Conservation (phyloP, 257 asterid genomes). For the Fraxinus americana region DNA sequence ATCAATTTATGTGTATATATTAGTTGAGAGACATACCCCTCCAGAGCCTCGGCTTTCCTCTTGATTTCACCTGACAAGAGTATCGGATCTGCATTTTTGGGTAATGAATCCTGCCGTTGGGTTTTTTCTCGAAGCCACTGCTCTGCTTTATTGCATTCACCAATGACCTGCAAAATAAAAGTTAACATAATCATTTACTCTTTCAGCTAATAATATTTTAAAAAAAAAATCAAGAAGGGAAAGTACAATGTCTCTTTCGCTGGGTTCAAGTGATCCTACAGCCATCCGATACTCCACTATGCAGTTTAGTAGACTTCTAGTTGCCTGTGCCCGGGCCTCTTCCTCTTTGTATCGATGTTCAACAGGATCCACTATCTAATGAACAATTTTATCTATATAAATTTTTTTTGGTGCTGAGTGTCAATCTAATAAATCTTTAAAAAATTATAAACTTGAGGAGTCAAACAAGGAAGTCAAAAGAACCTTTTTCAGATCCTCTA, state of each 20-base stretch:
- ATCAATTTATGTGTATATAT: slow-evolving; percentile 15
- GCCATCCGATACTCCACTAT: slow-evolving; percentile 64
- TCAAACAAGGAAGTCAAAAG: slow-evolving; percentile 3
- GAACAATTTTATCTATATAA: slow-evolving; percentile 7
- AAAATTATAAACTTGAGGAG: slow-evolving; percentile 10
- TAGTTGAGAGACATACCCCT: slow-evolving; percentile 56
- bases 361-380: slow-evolving; percentile 83
- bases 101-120: slow-evolving; percentile 76
- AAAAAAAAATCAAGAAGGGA: no score
- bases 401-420: neutral
- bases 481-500: slow-evolving; percentile 81
- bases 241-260: slow-evolving; percentile 38
- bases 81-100: slow-evolving; percentile 79
- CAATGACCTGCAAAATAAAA: slow-evolving; percentile 56
- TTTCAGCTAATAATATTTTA: neutral
- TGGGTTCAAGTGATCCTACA: slow-evolving; percentile 60
- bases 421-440: neutral
- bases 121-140: slow-evolving; percentile 78
- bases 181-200: slow-evolving; percentile 12
- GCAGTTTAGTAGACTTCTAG: slow-evolving; percentile 55
- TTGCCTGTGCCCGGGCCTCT: slow-evolving; percentile 71
- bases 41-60: slow-evolving; percentile 62
- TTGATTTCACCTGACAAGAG: slow-evolving; percentile 74
- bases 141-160: slow-evolving; percentile 79
- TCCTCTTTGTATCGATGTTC: slow-evolving; percentile 80